Evolutionary conservation across 2,329 filamentous ascomycete genomes (phyloP).

Genomic region (Fusarium sp.): DNA sequence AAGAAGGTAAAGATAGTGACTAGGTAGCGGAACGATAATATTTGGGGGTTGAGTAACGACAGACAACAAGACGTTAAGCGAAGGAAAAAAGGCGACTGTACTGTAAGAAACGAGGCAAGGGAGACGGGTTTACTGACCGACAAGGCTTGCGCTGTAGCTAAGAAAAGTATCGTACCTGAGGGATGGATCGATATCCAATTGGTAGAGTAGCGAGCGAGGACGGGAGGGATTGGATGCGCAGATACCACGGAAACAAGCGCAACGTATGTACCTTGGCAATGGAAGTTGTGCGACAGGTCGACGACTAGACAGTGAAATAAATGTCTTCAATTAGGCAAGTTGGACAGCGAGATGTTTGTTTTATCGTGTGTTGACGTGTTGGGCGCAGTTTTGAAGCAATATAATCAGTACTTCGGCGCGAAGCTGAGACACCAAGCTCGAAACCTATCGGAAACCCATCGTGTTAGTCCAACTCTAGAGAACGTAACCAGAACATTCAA

Average conservation of each 20-base stretch:
- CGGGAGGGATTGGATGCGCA: constrained; percentile 10
- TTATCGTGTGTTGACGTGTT: not conserved
- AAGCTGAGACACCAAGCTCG: constrained; percentile 22
- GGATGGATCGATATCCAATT: constrained; percentile 29
- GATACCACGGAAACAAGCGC: constrained; percentile 24
- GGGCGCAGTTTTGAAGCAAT: constrained; percentile 16
- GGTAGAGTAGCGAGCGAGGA: constrained; percentile 24
- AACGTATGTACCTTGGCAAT: constrained; percentile 7
- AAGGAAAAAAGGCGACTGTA: constrained; percentile 14
- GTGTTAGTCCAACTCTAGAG: constrained; percentile 23
- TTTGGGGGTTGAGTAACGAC: constrained; percentile 22
- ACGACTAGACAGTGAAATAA: constrained; percentile 3
- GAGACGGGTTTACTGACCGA: constrained; percentile 31
- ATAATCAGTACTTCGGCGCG: not conserved
- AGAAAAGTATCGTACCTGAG: constrained; percentile 15
- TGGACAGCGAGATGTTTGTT: not conserved
- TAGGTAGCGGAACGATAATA: constrained; percentile 8
- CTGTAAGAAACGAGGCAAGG: constrained; percentile 22
- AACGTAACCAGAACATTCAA: constrained; percentile 13
- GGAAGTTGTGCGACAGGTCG: constrained; percentile 7
- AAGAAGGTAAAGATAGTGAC: constrained; percentile 1
- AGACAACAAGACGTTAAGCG: constrained; percentile 19
- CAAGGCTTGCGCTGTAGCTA: constrained; percentile 33
- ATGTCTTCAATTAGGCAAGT: constrained; percentile 13
- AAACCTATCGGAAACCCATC: constrained; percentile 31